Evolutionary conservation across 1,284 basidiomycete species (phyloP), one percentile per base, ranked within the genome.

Genomic region (Marasmius tenuissimus): DNA sequence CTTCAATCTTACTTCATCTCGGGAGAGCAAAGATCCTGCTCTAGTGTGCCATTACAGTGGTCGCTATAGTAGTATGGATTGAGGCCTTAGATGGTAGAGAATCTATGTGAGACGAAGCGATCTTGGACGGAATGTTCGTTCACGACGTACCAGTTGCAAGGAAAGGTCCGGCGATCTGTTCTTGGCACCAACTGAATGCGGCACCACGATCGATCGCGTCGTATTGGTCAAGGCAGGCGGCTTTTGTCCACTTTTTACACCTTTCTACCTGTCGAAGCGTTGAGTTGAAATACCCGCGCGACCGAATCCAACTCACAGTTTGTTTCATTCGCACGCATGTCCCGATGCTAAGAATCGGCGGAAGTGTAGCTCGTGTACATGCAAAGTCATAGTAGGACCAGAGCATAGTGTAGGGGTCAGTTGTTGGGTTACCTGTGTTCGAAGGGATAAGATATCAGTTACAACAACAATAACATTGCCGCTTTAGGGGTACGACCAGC

Each of bases 1-100:
- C 33, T 16, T 2, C 57, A 45, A 42, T 65, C 74, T 34, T 65
- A 85, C 85, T 71, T 75, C 1, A 72, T 81, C 2, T 80, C 70
- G 0, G 82, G 79, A 70, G 85, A 87, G 65, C 85, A 87, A 1
- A 79, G 67, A 4, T 72, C 76, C 1, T 74, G 74, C 4, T 38
- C 63, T 9, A 73, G 56, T 38, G 71, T 63, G 2, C 78, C 82
- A 22, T 85, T 81, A 65, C 89, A 91, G 50, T 75, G 69, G 69
- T 81, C 81, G 65, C 83, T 85, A 51, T 91, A 80, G 69, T 92
- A 88, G 69, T 90, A 90, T 34, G 78, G 78, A 63, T 86, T 87
- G 65, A 69, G 71, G 34, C 75, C 79, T 79, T 27, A 27, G 27
- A 27, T n/a, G n/a, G n/a, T n/a, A 27, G 5, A 18, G 7, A 4